phyloP scores from a whole-genome alignment of 768 basidiomycete genomes.

The Ephemerocybe angulata region DNA sequence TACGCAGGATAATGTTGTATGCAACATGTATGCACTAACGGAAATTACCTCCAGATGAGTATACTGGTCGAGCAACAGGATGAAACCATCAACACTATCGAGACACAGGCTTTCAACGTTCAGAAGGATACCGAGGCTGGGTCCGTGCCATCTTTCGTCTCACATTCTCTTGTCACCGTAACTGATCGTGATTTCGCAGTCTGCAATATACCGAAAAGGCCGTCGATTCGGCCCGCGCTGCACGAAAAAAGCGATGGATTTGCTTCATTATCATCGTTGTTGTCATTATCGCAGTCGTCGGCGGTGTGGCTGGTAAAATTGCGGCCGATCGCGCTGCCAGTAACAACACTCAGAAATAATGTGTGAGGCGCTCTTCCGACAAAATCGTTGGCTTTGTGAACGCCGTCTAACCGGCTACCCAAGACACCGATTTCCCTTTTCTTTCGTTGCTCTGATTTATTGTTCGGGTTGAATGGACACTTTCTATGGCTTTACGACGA shows the following conservation, averaged over 20 bases:
- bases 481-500: constrained; percentile 5
- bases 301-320: constrained; percentile 58
- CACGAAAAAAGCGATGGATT: constrained; percentile 96
- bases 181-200: constrained; percentile 37
- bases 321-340: constrained; percentile 18
- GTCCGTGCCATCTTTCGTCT: constrained; percentile 39
- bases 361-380: too few relatives aligned
- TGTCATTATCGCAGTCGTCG: constrained; percentile 57
- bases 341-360: constrained; percentile 33
- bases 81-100: constrained; percentile 79
- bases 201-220: constrained; percentile 83
- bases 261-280: constrained; percentile 78
- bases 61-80: constrained; percentile 94
- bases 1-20: constrained; percentile 42
- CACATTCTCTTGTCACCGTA: neutral
- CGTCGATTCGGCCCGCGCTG: constrained; percentile 78
- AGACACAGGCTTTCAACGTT: constrained; percentile 68
- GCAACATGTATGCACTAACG: too few relatives aligned
- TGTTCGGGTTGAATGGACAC: neutral
- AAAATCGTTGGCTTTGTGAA: constrained; percentile 6
- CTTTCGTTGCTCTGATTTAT: constrained; percentile 1
- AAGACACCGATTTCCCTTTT: neutral
- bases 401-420: constrained; percentile 9
- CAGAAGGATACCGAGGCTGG: constrained; percentile 85
- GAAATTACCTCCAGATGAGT: constrained; percentile 75